Base-by-base conservation (phyloP, 2,329 filamentous ascomycete species). In the Fusarium vanettenii region DNA sequence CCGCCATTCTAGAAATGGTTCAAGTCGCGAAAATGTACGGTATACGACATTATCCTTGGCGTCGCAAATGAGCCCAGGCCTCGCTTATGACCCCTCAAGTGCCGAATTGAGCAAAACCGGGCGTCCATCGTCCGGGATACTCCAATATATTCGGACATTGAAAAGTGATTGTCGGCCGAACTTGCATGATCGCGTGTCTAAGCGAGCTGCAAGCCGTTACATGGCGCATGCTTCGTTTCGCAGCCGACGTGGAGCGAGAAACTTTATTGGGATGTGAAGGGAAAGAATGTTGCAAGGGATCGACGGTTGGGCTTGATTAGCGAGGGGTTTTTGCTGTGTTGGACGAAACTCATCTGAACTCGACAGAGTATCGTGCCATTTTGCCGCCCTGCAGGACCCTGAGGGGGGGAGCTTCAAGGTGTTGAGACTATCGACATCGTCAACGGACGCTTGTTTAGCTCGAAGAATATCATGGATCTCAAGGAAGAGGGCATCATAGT, bases 201-300 rank as follows among this genome's bases (percentile, higher is more conserved):
- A 68, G 74, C 76, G 74, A 74, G 14, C 57, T 60, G 50, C 60
- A 52, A 27, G 45, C 50, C 59, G 73, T 76, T 72, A 61, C 70
- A 74, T 75, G 68, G 60, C 35, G 67, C 41, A 63, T 64, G 50
- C 63, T 64, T 75, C 76, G 77, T 75, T 78, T 79, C 69, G 77
- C 25, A 79, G 62, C 74, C 77, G 77, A 79, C 67, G 72, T 68
- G 67, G 72, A 48, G 64, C 66, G 37, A 22, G 22, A 52, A 37
- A 27, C 13, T 31, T 45, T 22, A 37, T 37, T 57, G 25, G 22
- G 22, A 67, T 60, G 43, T 31, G 70, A 75, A 70, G 31, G 56
- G 59, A 57, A 35, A 3, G 29, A 37, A 31, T 25, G n/a, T 43
- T 39, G 43, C 31, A 37, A 65, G 27, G 67, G 69, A 70, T 65